A percentile compares a stretch with the other conserved stretches of the same genome.
Evolutionary conservation across 208 protist species (phyloP).

Genomic region (Naegleria gruberi): DNA sequence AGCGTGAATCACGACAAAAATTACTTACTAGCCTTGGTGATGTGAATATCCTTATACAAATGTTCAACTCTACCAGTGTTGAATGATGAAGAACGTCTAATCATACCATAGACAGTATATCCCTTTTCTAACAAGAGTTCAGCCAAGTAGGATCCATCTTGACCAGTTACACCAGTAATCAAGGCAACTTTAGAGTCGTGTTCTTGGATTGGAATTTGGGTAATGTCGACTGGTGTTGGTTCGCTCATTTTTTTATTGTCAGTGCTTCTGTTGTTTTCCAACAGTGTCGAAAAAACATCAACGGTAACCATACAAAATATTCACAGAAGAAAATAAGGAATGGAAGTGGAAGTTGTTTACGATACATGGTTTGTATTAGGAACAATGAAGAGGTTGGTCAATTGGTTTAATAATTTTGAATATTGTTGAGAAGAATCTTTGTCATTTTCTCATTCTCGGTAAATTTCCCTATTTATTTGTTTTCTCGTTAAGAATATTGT

Average conservation of each 20-base stretch:
- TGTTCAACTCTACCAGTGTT: slow-evolving; percentile 81
- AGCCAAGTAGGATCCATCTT: slow-evolving; percentile 59
- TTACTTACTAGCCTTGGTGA: slow-evolving; percentile 29
- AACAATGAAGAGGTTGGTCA: too few relatives aligned
- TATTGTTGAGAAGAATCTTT: too few relatives aligned
- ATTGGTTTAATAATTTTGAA: too few relatives aligned
- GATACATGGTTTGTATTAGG: too few relatives aligned
- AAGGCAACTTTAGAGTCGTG: slow-evolving; percentile 60
- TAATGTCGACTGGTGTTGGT: not conserved
- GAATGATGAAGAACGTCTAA: slow-evolving; percentile 73
- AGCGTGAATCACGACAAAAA: not conserved
- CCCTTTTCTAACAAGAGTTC: slow-evolving; percentile 62
- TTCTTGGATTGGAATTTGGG: not conserved
- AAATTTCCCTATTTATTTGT: too few relatives aligned
- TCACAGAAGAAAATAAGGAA: too few relatives aligned
- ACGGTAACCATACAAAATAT: too few relatives aligned
- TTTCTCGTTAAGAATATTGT: too few relatives aligned
- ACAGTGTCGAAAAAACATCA: too few relatives aligned
- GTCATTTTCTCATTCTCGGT: too few relatives aligned
- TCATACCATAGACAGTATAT: slow-evolving; percentile 82
- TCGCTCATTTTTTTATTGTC: not conserved
- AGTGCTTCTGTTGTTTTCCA: too few relatives aligned
- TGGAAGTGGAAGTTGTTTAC: too few relatives aligned
- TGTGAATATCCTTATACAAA: slow-evolving; percentile 53
- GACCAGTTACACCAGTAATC: slow-evolving; percentile 82